Base-by-base conservation (phyloP, 2,329 filamentous ascomycete species). In the Thielaviopsis punctulata region DNA sequence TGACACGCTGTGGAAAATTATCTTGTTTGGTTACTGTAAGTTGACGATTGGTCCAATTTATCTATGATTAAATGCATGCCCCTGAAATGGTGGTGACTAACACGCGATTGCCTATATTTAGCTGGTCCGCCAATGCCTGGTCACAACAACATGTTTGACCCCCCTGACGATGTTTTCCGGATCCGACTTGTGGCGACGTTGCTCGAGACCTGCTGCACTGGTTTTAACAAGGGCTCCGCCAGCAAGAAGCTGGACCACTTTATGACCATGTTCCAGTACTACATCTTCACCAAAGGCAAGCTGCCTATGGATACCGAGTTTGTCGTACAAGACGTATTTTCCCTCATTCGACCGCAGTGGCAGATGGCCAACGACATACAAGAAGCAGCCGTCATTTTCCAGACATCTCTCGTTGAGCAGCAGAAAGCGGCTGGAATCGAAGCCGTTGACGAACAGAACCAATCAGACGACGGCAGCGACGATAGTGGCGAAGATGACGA, bases 241-340 rank as follows among this genome's bases (percentile, higher is more conserved):
- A 93, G 89, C 65, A 96, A 96, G 72, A 98, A 96, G 68, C 76
- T 98, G 9, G 92, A 98, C 62, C 96, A 95, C 65, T 98, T 96
- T 66, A 72, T 98, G 56, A 90, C 84, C 0, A 96, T 96, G 67
- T 87, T 98, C 60, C 89, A 86, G 76, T 96, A 95, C 65, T 98
- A 98, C 66, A 83, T 96, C 59, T 81, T 84, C 61, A 88, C 86
- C 19, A 98, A 98, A 66, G 80, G 90, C 19, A 75, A 84, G 0
- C 68, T 95, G 39, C 92, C 93, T 0, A 93, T 98, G 86, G 92
- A 98, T 58, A 86, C 96, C 46, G 92, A 98, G 54, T 98, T 98
- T 63, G 81, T 95, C 45, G 78, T 98, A 6, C 89, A 95, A 64
- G 92, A 98, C 64, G 89, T 86, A 0, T 96, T 85, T 66, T 80